Conservation (phyloP, 345 rosid genomes). For the Brassica napus region DNA sequence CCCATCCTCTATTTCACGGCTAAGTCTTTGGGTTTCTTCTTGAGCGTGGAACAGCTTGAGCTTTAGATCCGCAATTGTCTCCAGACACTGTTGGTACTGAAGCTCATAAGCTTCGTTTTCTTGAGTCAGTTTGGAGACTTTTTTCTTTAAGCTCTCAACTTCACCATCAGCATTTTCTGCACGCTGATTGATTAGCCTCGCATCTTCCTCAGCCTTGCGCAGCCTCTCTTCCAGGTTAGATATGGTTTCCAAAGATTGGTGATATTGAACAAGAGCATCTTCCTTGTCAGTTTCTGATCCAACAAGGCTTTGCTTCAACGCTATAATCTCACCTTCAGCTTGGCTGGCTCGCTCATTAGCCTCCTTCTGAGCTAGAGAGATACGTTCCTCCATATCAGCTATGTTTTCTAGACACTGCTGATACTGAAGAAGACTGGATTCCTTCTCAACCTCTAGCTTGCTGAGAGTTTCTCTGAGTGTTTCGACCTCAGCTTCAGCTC, state of each 20-base stretch:
- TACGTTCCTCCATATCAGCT: constrained; percentile 53
- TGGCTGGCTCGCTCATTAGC: constrained; percentile 58
- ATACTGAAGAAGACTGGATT: constrained; percentile 60
- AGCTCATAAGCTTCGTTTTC: constrained; percentile 70
- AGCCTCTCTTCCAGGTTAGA: constrained; percentile 62
- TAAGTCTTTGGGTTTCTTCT: constrained; percentile 75
- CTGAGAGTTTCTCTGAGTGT: constrained; percentile 63
- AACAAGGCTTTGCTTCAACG: constrained; percentile 58
- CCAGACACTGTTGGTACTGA: constrained; percentile 74
- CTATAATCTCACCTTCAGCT: constrained; percentile 60
- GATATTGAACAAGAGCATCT: constrained; percentile 55
- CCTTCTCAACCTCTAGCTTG: constrained; percentile 65
- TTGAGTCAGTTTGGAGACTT: constrained; percentile 52
- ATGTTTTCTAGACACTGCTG: constrained; percentile 75
- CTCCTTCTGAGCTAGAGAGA: constrained; percentile 56
- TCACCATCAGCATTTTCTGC: constrained; percentile 72
- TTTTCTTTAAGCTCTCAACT: constrained; percentile 67
- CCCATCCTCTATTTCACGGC: constrained; percentile 66
- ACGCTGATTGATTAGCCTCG: constrained; percentile 47
- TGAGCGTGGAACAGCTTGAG: constrained; percentile 54
- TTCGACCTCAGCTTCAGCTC: constrained; percentile 77
- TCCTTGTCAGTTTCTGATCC: constrained; percentile 70
- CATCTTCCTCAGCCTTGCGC: constrained; percentile 60
- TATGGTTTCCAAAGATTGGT: constrained; percentile 58
- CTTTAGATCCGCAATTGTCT: constrained; percentile 68